A percentile compares a stretch with the other conserved stretches of the same genome.
Evolutionary conservation across 2,329 filamentous ascomycete genomes (phyloP).

Genomic region (Monilinia fructigena): DNA sequence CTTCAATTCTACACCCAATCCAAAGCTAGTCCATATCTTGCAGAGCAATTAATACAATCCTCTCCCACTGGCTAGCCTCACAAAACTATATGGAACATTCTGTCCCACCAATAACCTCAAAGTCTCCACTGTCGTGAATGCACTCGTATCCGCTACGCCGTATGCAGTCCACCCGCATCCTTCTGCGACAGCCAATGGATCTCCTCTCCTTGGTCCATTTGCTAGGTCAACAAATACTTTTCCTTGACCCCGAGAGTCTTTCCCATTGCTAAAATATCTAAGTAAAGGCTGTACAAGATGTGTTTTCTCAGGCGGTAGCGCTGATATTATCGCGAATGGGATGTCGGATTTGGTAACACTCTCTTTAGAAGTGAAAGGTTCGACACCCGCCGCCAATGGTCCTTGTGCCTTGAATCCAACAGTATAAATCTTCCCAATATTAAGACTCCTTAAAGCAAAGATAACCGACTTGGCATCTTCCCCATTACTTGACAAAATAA

Average conservation of each 20-base stretch:
- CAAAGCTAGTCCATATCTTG: background rate
- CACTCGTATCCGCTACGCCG: conserved; percentile 74
- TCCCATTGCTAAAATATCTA: conserved; percentile 59
- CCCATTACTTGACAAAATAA: conserved; percentile 70
- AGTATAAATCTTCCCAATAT: conserved; percentile 77
- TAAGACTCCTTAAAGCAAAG: conserved; percentile 74
- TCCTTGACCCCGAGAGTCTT: conserved; percentile 35
- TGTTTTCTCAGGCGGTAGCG: conserved; percentile 74
- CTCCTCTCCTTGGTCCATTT: conserved; percentile 59
- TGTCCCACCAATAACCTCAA: conserved; percentile 76
- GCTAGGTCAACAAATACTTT: conserved; percentile 83
- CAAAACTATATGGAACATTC: conserved; percentile 86
- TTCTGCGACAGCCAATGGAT: conserved; percentile 68
- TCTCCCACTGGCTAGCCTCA: conserved; percentile 66
- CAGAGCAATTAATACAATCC: conserved; percentile 45
- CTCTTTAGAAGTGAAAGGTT: conserved; percentile 67
- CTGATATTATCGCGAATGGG: conserved; percentile 80
- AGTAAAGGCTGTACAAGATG: conserved; percentile 75
- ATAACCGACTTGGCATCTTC: conserved; percentile 77
- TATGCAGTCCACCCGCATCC: conserved; percentile 78
- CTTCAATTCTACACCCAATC: background rate
- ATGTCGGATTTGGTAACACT: conserved; percentile 77
- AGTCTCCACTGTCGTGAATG: conserved; percentile 82
- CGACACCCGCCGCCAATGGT: conserved; percentile 63
- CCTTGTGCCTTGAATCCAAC: conserved; percentile 72